A percentile compares a stretch with the other conserved stretches of the same genome.
phyloP scores from a whole-genome alignment of 768 basidiomycete species.

The Leccinellum luteum region DNA sequence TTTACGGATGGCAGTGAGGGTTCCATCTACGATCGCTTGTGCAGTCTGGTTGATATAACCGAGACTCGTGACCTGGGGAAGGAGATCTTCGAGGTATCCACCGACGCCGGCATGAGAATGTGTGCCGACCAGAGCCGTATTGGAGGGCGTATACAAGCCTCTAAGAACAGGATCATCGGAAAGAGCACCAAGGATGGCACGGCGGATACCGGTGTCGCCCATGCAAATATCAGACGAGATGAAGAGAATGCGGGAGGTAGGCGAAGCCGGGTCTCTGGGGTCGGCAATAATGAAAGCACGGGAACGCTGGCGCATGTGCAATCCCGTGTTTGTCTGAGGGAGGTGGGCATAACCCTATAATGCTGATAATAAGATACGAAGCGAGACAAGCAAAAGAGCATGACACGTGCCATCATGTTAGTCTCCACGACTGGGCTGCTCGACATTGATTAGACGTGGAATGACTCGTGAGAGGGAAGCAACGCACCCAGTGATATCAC shows the following conservation, averaged over 20 bases:
- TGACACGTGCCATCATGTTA: conserved; percentile 66
- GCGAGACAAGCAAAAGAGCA: background rate
- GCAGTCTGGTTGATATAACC: conserved; percentile 74
- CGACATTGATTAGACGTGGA: background rate
- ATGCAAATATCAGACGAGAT: conserved; percentile 84
- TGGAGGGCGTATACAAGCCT: conserved; percentile 63
- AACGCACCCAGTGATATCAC: conserved; percentile 71
- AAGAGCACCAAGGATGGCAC: conserved; percentile 60
- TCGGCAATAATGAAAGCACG: conserved; percentile 74
- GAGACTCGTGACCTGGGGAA: conserved; percentile 71
- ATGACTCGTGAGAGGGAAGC: background rate
- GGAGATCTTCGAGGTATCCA: conserved; percentile 74
- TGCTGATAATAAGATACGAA: background rate
- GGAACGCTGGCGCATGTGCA: conserved; percentile 78
- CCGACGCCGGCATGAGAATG: conserved; percentile 78
- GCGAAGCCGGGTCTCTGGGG: conserved; percentile 28
- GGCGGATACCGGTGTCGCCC: conserved; percentile 76
- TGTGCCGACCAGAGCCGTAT: conserved; percentile 73
- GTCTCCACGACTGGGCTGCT: conserved; percentile 74
- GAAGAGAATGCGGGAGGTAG: conserved; percentile 64
- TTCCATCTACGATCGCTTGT: conserved; percentile 68
- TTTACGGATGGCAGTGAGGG: conserved; percentile 63
- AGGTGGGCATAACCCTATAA: conserved; percentile 64
- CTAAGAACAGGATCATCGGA: conserved; percentile 48
- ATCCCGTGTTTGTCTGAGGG: conserved; percentile 65